Percentiles rank a stretch among this genome's conserved stretches.
phyloP scores from a whole-genome alignment of 495 filamentous ascomycete species.

The Tuber indicum region DNA sequence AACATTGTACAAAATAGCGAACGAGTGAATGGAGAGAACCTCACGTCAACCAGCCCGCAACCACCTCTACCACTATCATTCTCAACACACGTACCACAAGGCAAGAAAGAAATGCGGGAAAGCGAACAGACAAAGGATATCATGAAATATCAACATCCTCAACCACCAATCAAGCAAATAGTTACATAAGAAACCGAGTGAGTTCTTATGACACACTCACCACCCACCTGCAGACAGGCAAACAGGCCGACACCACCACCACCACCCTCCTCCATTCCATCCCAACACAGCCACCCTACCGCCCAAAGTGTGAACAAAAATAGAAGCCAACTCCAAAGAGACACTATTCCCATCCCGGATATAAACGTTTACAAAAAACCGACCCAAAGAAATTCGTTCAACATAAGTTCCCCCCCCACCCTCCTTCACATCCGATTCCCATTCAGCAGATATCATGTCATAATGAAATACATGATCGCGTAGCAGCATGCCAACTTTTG shows the following conservation, averaged over 20 bases:
- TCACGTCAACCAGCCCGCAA: neutral
- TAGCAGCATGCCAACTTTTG: neutral
- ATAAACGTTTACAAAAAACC: slow-evolving; percentile 1
- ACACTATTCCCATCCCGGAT: slow-evolving; percentile 5
- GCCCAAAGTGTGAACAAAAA: neutral
- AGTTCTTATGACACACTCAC: neutral
- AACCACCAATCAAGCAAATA: neutral
- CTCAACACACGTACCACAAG: neutral
- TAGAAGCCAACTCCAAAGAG: slow-evolving; percentile 4
- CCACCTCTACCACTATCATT: neutral
- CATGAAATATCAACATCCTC: neutral
- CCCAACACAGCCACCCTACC: neutral
- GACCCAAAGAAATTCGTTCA: neutral
- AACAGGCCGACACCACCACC: neutral
- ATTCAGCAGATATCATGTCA: neutral
- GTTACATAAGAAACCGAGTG: neutral
- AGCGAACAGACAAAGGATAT: neutral
- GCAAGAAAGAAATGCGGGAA: neutral
- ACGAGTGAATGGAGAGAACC: neutral
- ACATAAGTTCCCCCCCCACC: neutral
- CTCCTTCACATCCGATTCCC: neutral
- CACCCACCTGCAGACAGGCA: neutral
- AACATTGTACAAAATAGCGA: neutral
- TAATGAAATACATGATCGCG: neutral
- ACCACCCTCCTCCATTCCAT: neutral